phyloP scores from a whole-genome alignment of 495 filamentous ascomycete genomes.

The Hyaloscypha finlandica region DNA sequence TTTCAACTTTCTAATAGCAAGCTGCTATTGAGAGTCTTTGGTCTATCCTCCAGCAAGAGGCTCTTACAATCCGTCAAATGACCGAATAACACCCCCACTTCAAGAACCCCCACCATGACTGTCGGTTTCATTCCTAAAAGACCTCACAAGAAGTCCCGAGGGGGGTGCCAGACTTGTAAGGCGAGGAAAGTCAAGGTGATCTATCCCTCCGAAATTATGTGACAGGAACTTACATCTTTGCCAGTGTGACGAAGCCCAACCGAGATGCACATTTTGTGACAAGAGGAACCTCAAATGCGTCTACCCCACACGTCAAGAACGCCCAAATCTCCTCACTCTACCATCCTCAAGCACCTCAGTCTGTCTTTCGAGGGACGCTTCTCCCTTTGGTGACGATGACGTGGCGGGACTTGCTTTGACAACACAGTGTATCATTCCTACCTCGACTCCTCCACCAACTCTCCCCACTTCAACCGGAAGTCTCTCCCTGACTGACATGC shows the following conservation, averaged over 20 bases:
- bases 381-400: slow-evolving; percentile 2
- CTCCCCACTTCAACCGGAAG: slow-evolving; percentile 24
- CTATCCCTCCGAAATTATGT: not conserved
- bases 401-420: not conserved
- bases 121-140: slow-evolving; percentile 40
- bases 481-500: slow-evolving; percentile 18
- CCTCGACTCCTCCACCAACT: slow-evolving; percentile 8
- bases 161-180: slow-evolving; percentile 49
- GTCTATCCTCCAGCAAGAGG: not conserved
- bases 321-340: slow-evolving; percentile 10
- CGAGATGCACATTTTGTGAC: slow-evolving; percentile 47
- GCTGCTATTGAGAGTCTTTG: not conserved
- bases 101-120: slow-evolving; percentile 12
- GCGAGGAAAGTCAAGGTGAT: slow-evolving; percentile 47
- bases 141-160: slow-evolving; percentile 52
- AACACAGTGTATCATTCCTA: slow-evolving; percentile 1
- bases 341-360: not conserved
- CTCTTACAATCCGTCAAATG: not conserved
- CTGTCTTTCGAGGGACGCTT: not conserved
- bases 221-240: not conserved
- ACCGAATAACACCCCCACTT: not conserved
- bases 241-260: slow-evolving; percentile 52
- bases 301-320: not conserved
- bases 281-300: slow-evolving; percentile 45
- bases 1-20: not conserved